Evolutionary conservation across 108 stramenopile species (phyloP).

Genomic region (Discostella pseudostelligera): DNA sequence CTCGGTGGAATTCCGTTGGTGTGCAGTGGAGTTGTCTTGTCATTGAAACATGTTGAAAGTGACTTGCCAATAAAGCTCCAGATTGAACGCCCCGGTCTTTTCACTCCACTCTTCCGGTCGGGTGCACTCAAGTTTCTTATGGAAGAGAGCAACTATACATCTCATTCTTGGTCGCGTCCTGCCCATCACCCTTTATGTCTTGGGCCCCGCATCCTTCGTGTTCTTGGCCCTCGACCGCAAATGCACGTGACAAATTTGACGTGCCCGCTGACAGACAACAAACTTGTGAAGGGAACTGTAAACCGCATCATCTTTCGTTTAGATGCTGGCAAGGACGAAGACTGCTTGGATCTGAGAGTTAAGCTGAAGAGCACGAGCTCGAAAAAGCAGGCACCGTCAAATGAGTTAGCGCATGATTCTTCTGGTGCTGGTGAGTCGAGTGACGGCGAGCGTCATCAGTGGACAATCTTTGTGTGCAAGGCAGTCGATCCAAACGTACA

Average conservation of each 20-base stretch:
- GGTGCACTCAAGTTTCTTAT: conserved; percentile 47
- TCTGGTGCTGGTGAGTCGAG: conserved; percentile 2
- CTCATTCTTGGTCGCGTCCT: conserved; percentile 74
- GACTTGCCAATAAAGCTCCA: conserved; percentile 15
- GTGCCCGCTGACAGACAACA: conserved; percentile 46
- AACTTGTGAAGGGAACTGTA: conserved; percentile 80
- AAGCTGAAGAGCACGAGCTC: conserved; percentile 35
- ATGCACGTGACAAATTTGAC: conserved; percentile 71
- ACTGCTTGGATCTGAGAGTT: conserved; percentile 59
- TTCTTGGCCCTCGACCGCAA: conserved; percentile 63
- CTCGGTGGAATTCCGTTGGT: conserved; percentile 73
- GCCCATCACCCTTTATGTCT: conserved; percentile 46
- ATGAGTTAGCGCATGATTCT: conserved; percentile 5
- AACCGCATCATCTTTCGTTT: conserved; percentile 73
- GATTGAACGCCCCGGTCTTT: conserved; percentile 18
- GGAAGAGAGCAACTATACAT: conserved; percentile 79
- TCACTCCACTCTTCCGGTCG: conserved; percentile 37
- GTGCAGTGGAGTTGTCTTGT: conserved; percentile 59
- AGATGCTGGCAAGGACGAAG: conserved; percentile 50
- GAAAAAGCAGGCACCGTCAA: conserved; percentile 8
- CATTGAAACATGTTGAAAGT: conserved; percentile 27
- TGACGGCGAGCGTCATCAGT: conserved; percentile 10
- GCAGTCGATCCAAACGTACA: conserved; percentile 35
- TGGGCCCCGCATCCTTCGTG: conserved; percentile 76
- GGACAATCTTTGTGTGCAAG: conserved; percentile 33